A percentile compares a stretch with the other conserved stretches of the same genome.
Evolutionary conservation across 768 basidiomycete species (phyloP).

Genomic region (Lentinus brumalis): DNA sequence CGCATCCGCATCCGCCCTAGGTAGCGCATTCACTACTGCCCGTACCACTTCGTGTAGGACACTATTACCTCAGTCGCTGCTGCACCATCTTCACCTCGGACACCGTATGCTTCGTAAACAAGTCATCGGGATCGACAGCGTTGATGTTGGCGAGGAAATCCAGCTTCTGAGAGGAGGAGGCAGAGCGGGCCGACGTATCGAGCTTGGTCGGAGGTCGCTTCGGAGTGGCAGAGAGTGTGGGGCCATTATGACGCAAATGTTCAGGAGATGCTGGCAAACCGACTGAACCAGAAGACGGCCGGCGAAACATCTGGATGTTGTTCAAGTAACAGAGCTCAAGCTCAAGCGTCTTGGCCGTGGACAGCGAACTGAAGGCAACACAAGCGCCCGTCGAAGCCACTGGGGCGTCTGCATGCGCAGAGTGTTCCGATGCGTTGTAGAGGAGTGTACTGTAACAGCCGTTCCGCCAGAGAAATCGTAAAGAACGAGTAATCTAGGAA

Average conservation of each 20-base stretch:
- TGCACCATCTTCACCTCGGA: slow-evolving; percentile 69
- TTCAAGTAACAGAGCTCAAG: neutral
- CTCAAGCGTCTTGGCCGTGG: neutral
- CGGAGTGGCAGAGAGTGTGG: slow-evolving; percentile 24
- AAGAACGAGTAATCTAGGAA: no score
- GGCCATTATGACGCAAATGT: slow-evolving; percentile 15
- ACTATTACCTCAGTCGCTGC: slow-evolving; percentile 56
- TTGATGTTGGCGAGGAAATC: slow-evolving; percentile 14
- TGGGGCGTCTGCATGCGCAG: no score
- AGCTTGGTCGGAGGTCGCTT: slow-evolving; percentile 4
- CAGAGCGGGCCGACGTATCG: slow-evolving; percentile 8
- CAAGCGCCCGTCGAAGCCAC: no score
- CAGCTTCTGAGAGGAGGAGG: slow-evolving; percentile 21
- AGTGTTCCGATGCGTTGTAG: no score
- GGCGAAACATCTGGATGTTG: slow-evolving; percentile 37
- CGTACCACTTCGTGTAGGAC: slow-evolving; percentile 3
- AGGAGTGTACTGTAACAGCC: no score
- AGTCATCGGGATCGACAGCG: slow-evolving; percentile 65
- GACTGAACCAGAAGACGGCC: slow-evolving; percentile 37
- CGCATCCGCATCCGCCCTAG: slow-evolving; percentile 77
- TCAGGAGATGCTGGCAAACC: slow-evolving; percentile 29
- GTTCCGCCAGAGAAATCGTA: no score
- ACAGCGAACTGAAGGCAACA: neutral
- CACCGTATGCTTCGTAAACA: slow-evolving; percentile 73
- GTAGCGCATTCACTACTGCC: neutral